Conservation (phyloP, 1,284 basidiomycete species). For the Cryptococcus sp. region DNA sequence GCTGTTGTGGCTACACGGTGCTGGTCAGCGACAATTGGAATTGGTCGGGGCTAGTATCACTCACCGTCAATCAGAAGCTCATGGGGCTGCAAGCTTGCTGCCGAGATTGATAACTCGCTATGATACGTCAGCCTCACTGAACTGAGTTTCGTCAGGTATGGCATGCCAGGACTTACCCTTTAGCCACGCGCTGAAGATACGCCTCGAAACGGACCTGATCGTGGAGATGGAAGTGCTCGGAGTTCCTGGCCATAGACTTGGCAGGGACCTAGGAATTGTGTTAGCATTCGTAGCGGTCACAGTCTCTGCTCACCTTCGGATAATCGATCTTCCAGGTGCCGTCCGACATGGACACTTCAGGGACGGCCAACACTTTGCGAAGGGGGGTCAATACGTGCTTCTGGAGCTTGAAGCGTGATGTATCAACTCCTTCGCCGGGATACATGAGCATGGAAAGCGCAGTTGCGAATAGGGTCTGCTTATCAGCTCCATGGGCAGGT, state of each 20-base stretch:
- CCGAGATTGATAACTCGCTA: slow-evolving; percentile 16
- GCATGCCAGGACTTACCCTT: slow-evolving; percentile 45
- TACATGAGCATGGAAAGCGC: slow-evolving; percentile 63
- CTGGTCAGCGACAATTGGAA: too few relatives aligned
- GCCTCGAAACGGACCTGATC: slow-evolving; percentile 62
- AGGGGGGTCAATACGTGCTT: slow-evolving; percentile 57
- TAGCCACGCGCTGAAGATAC: slow-evolving; percentile 62
- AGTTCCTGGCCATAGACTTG: slow-evolving; percentile 63
- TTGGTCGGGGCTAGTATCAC: not conserved
- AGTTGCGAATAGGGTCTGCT: slow-evolving; percentile 64
- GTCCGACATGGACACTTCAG: slow-evolving; percentile 64
- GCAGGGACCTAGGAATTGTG: slow-evolving; percentile 59
- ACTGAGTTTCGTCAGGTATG: not conserved
- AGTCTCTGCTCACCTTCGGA: slow-evolving; percentile 55
- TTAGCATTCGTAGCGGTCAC: slow-evolving; percentile 8
- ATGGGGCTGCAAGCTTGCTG: slow-evolving; percentile 37
- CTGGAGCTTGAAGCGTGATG: slow-evolving; percentile 49
- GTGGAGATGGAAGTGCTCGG: slow-evolving; percentile 59
- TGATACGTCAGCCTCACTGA: slow-evolving; percentile 4
- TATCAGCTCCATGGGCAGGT: slow-evolving; percentile 62
- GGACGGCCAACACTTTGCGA: slow-evolving; percentile 56
- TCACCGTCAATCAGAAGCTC: slow-evolving; percentile 29
- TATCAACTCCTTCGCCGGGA: slow-evolving; percentile 27
- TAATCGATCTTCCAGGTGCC: slow-evolving; percentile 55
- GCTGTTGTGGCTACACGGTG: too few relatives aligned